Evolutionary conservation across 371 early-diverging fungal species (phyloP).

Genomic region (Sporodiniella umbellata): DNA sequence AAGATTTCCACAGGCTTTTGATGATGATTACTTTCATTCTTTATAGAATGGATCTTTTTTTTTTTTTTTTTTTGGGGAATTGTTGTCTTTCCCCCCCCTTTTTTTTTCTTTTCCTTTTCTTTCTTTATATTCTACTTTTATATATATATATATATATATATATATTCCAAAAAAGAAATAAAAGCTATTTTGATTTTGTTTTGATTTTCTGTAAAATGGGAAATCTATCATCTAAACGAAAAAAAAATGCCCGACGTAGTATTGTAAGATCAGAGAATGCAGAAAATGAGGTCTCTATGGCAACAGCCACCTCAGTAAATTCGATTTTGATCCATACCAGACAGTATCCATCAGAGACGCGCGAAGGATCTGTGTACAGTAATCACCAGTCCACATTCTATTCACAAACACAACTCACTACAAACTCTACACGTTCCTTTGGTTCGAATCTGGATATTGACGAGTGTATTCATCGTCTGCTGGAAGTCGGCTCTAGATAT

Average conservation of each 20-base stretch:
- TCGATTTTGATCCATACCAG: constrained; percentile 41
- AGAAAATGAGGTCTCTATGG: constrained; percentile 42
- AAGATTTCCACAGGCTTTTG: too few species aligned
- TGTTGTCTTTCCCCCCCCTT: too few species aligned
- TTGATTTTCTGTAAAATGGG: constrained; percentile 28
- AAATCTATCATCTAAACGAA: constrained; percentile 39
- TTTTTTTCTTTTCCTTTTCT: too few species aligned
- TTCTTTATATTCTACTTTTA: too few species aligned
- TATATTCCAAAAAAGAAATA: too few species aligned
- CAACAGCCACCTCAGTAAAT: constrained; percentile 44
- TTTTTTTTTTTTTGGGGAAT: too few species aligned
- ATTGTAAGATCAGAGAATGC: constrained; percentile 35
- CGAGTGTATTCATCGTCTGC: constrained; percentile 80
- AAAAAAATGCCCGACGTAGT: constrained; percentile 37
- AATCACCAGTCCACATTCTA: constrained; percentile 31
- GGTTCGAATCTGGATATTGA: constrained; percentile 72
- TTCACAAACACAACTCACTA: constrained; percentile 45
- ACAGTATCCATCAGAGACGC: neutral
- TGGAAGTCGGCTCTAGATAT: constrained; percentile 71
- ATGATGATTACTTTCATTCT: too few species aligned
- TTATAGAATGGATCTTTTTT: too few species aligned
- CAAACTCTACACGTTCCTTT: constrained; percentile 41
- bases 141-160: too few species aligned
- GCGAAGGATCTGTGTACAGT: neutral
- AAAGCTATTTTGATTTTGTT: constrained; percentile 15